A percentile compares a stretch with the other conserved stretches of the same genome.
These are phyloP conservation scores for Elsinoe arachidis DNA, from an alignment of 2,329 filamentous ascomycete genomes.

Conservation along the genomic window DNA sequence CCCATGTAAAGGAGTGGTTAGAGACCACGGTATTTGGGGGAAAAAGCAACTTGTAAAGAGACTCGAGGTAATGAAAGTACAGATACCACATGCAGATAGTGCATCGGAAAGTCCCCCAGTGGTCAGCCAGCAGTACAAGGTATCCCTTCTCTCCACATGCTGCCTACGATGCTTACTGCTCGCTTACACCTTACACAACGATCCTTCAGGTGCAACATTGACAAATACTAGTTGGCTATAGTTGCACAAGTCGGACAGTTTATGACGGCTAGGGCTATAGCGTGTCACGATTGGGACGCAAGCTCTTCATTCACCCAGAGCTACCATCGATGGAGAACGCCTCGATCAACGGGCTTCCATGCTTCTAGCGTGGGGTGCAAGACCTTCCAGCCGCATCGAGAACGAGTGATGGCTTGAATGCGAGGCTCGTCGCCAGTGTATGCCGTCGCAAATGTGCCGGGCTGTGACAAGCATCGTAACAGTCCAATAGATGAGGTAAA, in stretches of 20 bases:
- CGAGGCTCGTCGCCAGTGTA: neutral
- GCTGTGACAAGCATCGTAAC: neutral
- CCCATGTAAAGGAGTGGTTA: conserved; percentile 59
- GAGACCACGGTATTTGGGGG: conserved; percentile 43
- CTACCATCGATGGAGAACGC: neutral
- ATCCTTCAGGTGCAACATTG: neutral
- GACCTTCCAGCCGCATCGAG: conserved; percentile 8
- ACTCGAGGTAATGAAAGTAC: neutral
- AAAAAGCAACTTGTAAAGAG: conserved; percentile 36
- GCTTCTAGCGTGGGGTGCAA: conserved; percentile 1
- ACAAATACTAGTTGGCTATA: conserved; percentile 4
- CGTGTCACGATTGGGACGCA: neutral
- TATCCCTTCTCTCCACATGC: no score
- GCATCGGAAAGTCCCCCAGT: no score
- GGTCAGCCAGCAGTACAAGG: no score
- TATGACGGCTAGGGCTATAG: neutral
- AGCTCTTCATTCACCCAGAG: neutral
- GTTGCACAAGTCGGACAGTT: neutral
- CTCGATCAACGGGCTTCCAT: neutral
- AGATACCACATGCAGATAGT: neutral
- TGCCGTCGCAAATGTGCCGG: neutral
- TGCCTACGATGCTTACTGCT: no score
- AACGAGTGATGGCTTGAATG: neutral
- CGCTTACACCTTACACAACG: neutral
- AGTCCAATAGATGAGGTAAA: conserved; percentile 12